These are phyloP conservation scores for Monosporozyma servazzii DNA, from an alignment of 805 yeast species.

Conservation along the genomic window DNA sequence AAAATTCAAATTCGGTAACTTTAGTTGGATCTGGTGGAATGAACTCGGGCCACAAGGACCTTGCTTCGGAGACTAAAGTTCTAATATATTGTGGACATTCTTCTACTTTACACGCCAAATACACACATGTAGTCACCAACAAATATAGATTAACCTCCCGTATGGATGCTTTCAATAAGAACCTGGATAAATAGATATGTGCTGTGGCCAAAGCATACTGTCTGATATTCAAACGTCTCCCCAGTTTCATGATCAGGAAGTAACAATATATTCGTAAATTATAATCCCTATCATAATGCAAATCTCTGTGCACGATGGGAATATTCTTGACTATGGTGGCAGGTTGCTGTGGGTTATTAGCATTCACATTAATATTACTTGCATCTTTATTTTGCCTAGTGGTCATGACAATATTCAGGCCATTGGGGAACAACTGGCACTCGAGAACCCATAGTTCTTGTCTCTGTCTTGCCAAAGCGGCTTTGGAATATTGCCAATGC, in stretches of 20 bases:
- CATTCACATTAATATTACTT: background rate
- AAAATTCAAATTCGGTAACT: conserved; percentile 92
- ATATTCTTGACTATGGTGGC: conserved; percentile 32
- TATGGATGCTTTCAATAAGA: conserved; percentile 59
- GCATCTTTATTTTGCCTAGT: conserved; percentile 12
- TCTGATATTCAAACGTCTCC: conserved; percentile 65
- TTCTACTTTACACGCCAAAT: conserved; percentile 87
- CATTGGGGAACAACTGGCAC: conserved; percentile 28
- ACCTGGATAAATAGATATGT: conserved; percentile 74
- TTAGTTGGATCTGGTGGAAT: conserved; percentile 86
- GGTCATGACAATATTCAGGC: conserved; percentile 29
- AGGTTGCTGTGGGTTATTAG: background rate
- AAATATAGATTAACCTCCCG: conserved; percentile 78
- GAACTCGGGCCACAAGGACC: conserved; percentile 90
- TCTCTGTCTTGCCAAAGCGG: conserved; percentile 40
- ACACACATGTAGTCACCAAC: conserved; percentile 74
- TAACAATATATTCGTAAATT: conserved; percentile 74
- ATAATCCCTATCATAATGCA: conserved; percentile 39
- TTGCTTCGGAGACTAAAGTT: conserved; percentile 71
- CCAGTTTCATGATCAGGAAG: conserved; percentile 62
- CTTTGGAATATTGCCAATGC: conserved; percentile 73
- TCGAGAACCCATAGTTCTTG: conserved; percentile 34
- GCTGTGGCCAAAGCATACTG: conserved; percentile 86
- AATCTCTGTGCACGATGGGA: conserved; percentile 33
- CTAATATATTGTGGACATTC: conserved; percentile 93